phyloP scores from a whole-genome alignment of 2,329 filamentous ascomycete species.

The Paraconiothyrium sp. region DNA sequence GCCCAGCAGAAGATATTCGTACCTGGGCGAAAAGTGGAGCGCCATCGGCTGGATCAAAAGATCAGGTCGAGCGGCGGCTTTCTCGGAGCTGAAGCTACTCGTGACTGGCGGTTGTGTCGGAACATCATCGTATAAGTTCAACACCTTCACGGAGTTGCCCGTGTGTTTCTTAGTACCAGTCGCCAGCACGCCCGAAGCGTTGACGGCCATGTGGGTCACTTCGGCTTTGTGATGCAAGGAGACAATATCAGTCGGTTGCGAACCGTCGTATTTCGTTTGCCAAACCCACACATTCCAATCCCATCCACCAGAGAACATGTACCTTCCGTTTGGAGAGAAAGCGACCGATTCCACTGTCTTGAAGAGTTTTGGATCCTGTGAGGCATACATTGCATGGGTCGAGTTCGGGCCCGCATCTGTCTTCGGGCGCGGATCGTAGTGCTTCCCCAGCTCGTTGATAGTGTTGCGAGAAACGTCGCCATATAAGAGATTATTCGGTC shows the following conservation, averaged over 20 bases:
- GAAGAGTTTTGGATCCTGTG: slow-evolving; percentile 63
- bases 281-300: slow-evolving; percentile 60
- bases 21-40: slow-evolving; percentile 42
- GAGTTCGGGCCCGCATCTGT: slow-evolving; percentile 54
- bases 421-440: slow-evolving; percentile 56
- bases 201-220: slow-evolving; percentile 63
- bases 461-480: slow-evolving; percentile 56
- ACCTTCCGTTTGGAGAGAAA: slow-evolving; percentile 58
- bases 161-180: slow-evolving; percentile 56
- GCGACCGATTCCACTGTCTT: slow-evolving; percentile 65
- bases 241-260: slow-evolving; percentile 29
- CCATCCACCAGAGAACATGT: slow-evolving; percentile 64
- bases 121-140: slow-evolving; percentile 32
- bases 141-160: slow-evolving; percentile 47
- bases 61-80: slow-evolving; percentile 39
- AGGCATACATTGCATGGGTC: slow-evolving; percentile 56
- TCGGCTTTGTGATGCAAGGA: slow-evolving; percentile 56
- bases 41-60: slow-evolving; percentile 42
- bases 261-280: slow-evolving; percentile 42
- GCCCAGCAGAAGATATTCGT: slow-evolving; percentile 59
- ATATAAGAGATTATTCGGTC: slow-evolving; percentile 65
- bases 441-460: slow-evolving; percentile 64
- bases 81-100: slow-evolving; percentile 40
- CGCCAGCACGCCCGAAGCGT: slow-evolving; percentile 54
- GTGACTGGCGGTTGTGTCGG: slow-evolving; percentile 16